Evolutionary conservation across 108 stramenopile species (phyloP).

Genomic region (Stephanodiscus triporus): DNA sequence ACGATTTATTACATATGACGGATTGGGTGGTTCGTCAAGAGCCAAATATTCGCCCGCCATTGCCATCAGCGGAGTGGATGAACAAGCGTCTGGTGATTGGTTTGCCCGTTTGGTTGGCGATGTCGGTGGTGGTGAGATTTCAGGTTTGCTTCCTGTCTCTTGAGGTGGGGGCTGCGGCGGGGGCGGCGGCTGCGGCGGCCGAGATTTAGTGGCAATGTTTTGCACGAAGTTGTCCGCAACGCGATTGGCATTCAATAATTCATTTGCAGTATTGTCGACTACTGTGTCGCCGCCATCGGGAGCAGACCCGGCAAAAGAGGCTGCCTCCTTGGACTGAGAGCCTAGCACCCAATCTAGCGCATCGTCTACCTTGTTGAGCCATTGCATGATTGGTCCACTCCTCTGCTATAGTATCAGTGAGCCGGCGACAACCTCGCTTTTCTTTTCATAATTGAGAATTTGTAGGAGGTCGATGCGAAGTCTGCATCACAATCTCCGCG

Average conservation of each 20-base stretch:
- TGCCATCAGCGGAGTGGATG: conserved; percentile 28
- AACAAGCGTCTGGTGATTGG: conserved; percentile 15
- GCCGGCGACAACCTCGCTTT: too few relatives aligned
- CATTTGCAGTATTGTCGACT: background rate
- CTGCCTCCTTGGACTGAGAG: conserved; percentile 1
- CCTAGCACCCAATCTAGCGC: conserved; percentile 51
- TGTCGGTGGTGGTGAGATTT: conserved; percentile 2
- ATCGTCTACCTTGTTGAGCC: conserved; percentile 59
- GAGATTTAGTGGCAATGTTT: background rate
- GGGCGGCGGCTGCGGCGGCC: conserved; percentile 18
- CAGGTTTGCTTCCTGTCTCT: background rate
- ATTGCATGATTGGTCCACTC: conserved; percentile 37
- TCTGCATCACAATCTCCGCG: too few relatives aligned
- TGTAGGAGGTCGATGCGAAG: too few relatives aligned
- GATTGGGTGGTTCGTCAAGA: conserved; percentile 23
- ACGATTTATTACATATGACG: background rate
- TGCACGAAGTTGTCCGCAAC: background rate
- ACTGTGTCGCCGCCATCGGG: background rate
- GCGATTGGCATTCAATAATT: background rate
- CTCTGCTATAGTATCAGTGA: too few relatives aligned
- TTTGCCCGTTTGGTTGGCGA: conserved; percentile 1
- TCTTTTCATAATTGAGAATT: too few relatives aligned
- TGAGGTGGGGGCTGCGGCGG: conserved; percentile 11
- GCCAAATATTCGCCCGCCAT: conserved; percentile 29
- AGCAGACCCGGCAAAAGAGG: background rate